Evolutionary conservation across 1,284 basidiomycete species (phyloP), one percentile per base, ranked within the genome.

Genomic region (Ceratobasidium papillatum): DNA sequence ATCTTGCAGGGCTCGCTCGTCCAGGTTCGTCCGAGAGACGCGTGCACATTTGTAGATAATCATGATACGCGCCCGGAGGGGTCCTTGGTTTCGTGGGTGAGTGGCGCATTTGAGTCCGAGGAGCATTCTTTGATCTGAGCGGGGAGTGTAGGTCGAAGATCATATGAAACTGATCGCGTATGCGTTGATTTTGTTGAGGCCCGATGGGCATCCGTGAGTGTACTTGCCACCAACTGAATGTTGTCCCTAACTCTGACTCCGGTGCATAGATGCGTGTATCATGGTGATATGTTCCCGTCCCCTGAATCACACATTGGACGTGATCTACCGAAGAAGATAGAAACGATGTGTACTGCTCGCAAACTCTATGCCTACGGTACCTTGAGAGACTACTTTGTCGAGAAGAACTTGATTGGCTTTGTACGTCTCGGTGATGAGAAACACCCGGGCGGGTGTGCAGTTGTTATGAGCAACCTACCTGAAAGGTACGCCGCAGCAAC

Each of bases 281-380:
- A 95, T 77, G 95, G 95, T 8, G 96, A 98, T 82, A 81, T 97
- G 30, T 94, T 92, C 78, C 90, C 89, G 0, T 91, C 92, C 78
- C 80, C 89, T 89, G 77, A 92, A 88, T 80, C 84, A 89, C 77
- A 84, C 85, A 75, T 80, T 80, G n/a, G 85, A 85, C 80, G 78
- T 41, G 86, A 85, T 56, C 82, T 94, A 56, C 83, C 79, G 66
- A 79, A 83, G 34, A 81, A 94, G 47, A 86, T 94, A 41, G 81
- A 84, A 58, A 43, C 36, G 38, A 25, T 69, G n/a, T 69, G 65
- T 27, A 43, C 65, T n/a, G 87, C 84, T 47, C 89, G 92, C 78
- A 88, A 87, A 82, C 81, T 80, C 65, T 90, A 86, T 79, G 92
- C 91, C 2, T 88, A 92, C 78, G 92, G 92, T 8, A 75, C 80